Conservation (phyloP, 495 filamentous ascomycete genomes). For the Oleoguttula mirabilis region DNA sequence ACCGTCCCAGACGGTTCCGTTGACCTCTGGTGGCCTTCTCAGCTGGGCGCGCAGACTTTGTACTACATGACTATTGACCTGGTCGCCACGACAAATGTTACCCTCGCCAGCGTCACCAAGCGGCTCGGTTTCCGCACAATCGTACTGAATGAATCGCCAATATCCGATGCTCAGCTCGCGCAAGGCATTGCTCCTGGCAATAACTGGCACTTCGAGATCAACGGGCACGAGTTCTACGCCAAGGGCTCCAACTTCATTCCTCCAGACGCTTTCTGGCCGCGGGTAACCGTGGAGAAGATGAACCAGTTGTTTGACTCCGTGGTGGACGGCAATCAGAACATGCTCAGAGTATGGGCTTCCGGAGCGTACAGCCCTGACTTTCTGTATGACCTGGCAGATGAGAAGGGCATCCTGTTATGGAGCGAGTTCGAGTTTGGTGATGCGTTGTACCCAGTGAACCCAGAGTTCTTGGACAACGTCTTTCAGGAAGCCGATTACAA, state of each 20-base stretch:
- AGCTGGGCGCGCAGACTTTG: slow-evolving; percentile 47
- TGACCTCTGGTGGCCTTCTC: slow-evolving; percentile 53
- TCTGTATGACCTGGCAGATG: slow-evolving; percentile 57
- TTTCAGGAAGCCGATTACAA: slow-evolving; percentile 49
- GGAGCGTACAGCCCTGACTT: slow-evolving; percentile 55
- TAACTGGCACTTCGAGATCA: slow-evolving; percentile 60
- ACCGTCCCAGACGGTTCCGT: slow-evolving; percentile 37
- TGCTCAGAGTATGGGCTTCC: slow-evolving; percentile 57
- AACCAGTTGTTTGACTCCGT: slow-evolving; percentile 45
- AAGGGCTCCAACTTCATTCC: slow-evolving; percentile 57
- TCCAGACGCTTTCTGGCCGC: slow-evolving; percentile 54
- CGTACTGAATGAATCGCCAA: slow-evolving; percentile 48
- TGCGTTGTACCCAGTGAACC: slow-evolving; percentile 47
- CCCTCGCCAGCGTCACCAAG: slow-evolving; percentile 40
- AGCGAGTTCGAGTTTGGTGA: slow-evolving; percentile 58
- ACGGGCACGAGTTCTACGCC: slow-evolving; percentile 55
- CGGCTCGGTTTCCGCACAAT: slow-evolving; percentile 56
- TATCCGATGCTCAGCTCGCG: slow-evolving; percentile 45
- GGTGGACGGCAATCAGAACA: slow-evolving; percentile 52
- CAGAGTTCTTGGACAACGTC: slow-evolving; percentile 46
- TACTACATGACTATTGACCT: slow-evolving; percentile 40
- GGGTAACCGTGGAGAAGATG: slow-evolving; percentile 44
- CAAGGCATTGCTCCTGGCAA: slow-evolving; percentile 50
- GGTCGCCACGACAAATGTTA: slow-evolving; percentile 26
- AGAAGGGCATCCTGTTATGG: slow-evolving; percentile 51